Evolutionary conservation across 2,329 filamentous ascomycete genomes (phyloP).

Genomic region (Huntiella bhutanensis): DNA sequence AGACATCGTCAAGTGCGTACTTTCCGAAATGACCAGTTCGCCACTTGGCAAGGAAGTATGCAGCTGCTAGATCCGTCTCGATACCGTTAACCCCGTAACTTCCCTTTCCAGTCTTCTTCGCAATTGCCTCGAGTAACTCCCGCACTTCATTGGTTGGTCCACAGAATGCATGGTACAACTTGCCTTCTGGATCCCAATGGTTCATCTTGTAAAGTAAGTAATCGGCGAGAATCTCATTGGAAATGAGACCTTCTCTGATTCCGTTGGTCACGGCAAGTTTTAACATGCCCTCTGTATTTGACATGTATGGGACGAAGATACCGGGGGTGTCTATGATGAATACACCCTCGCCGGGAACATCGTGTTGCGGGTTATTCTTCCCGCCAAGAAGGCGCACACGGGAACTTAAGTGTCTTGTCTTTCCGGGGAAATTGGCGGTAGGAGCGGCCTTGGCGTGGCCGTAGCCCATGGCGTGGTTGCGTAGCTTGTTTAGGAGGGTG

Average conservation of each 20-base stretch:
- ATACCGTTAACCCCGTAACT: constrained; percentile 47
- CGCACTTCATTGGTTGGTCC: constrained; percentile 70
- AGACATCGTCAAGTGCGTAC: constrained; percentile 64
- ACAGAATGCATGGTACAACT: constrained; percentile 41
- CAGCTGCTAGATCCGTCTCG: constrained; percentile 52
- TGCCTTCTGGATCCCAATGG: constrained; percentile 30
- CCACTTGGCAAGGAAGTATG: constrained; percentile 71
- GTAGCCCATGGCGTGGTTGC: constrained; percentile 40
- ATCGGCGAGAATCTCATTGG: constrained; percentile 61
- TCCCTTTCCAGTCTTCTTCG: constrained; percentile 55
- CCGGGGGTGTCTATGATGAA: constrained; percentile 86
- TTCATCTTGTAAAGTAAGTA: constrained; percentile 83
- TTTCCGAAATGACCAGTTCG: constrained; percentile 54
- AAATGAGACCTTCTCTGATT: constrained; percentile 76
- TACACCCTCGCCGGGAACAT: constrained; percentile 38
- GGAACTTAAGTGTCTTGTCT: constrained; percentile 69
- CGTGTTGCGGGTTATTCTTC: constrained; percentile 13
- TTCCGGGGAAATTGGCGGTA: constrained; percentile 73
- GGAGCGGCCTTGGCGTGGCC: constrained; percentile 44
- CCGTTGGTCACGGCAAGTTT: constrained; percentile 83
- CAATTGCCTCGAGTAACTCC: constrained; percentile 51
- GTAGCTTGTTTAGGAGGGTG: constrained; percentile 74
- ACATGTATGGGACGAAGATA: constrained; percentile 84
- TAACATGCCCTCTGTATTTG: constrained; percentile 72
- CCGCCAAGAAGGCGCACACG: constrained; percentile 55